Conservation (phyloP, 176 grass and related monocot species). For the Aegilops umbellulata region DNA sequence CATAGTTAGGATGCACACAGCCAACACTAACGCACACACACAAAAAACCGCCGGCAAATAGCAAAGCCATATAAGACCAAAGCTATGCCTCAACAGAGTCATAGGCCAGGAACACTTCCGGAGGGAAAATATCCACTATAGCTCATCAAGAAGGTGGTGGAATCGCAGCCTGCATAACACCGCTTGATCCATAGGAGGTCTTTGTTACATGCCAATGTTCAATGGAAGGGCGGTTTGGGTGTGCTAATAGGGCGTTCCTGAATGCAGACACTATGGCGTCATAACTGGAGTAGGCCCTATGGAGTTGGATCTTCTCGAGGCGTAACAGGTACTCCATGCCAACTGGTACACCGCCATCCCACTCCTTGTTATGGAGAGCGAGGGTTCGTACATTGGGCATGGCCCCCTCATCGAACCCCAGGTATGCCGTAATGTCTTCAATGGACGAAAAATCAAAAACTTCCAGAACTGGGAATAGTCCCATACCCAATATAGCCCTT, state of each 20-base stretch:
- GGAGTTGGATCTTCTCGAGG: not conserved
- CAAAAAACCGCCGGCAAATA: no score
- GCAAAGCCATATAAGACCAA: no score
- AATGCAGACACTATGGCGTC: not conserved
- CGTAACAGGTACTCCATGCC: not conserved
- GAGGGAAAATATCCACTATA: no score
- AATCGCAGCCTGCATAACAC: no score
- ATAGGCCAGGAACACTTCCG: no score
- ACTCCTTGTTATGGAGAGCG: no score
- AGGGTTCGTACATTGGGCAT: not conserved
- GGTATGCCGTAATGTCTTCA: not conserved
- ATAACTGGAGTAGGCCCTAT: not conserved
- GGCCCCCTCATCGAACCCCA: not conserved
- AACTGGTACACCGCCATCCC: not conserved
- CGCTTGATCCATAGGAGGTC: no score
- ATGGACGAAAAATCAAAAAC: accelerated
- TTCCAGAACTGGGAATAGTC: not conserved
- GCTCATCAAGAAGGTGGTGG: no score
- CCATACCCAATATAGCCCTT: not conserved
- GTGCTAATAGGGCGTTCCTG: not conserved
- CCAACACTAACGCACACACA: no score
- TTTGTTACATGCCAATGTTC: no score
- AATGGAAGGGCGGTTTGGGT: not conserved
- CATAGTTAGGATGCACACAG: no score
- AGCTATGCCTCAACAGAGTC: no score